Conservation (phyloP, 2,329 filamentous ascomycete species). For the Didymella arachidicola region DNA sequence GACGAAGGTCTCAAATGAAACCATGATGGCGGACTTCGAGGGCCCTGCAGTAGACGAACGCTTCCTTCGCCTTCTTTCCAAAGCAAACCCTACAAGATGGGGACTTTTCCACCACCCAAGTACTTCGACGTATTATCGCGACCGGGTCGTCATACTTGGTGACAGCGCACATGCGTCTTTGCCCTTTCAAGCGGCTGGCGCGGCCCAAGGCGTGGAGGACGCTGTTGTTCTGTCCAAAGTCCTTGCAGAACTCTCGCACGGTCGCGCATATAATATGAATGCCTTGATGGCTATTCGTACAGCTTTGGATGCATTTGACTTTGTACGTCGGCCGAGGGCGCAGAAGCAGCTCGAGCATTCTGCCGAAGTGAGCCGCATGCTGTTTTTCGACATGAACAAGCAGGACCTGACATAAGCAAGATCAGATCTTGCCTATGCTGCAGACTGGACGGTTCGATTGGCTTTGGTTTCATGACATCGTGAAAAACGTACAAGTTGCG, state of each 20-base stretch:
- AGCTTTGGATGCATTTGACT: conserved; percentile 36
- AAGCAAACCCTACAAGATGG: conserved; percentile 35
- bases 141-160: conserved; percentile 35
- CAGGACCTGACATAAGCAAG: conserved; percentile 22
- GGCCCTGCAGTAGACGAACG: conserved; percentile 23
- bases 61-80: conserved; percentile 24
- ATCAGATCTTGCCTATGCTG: conserved; percentile 12
- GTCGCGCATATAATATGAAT: not conserved
- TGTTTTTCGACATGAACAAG: conserved; percentile 24
- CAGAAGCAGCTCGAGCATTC: conserved; percentile 33
- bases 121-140: conserved; percentile 36
- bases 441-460: conserved; percentile 9
- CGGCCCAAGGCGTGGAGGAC: conserved; percentile 43
- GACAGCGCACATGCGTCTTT: conserved; percentile 39
- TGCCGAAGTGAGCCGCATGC: conserved; percentile 24
- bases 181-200: conserved; percentile 40
- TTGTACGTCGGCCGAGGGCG: conserved; percentile 32
- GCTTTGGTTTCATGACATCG: conserved; percentile 15
- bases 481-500: conserved; percentile 1
- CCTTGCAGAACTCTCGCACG: conserved; percentile 14
- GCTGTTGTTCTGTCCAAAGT: conserved; percentile 36
- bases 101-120: conserved; percentile 35
- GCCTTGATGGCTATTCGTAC: conserved; percentile 12
- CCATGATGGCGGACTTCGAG: conserved; percentile 37
- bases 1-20: conserved; percentile 27